Evolutionary conservation across 352 stramenopile species (phyloP).

Genomic region (Thraustochytrium sp.): DNA sequence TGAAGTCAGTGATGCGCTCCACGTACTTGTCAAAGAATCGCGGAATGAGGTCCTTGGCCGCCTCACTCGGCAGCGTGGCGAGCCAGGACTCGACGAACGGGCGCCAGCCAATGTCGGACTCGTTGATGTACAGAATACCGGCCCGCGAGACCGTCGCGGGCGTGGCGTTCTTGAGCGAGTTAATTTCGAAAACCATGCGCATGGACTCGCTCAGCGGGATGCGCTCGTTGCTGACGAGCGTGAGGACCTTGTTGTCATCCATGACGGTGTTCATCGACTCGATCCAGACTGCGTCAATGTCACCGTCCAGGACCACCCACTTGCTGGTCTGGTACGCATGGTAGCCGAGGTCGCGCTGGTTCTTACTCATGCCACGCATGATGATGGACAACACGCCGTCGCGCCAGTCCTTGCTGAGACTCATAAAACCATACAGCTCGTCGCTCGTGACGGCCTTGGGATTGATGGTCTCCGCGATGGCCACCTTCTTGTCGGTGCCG

Average conservation of each 20-base stretch:
- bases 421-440: constrained; percentile 90
- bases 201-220: constrained; percentile 85
- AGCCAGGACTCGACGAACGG: constrained; percentile 90
- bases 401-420: constrained; percentile 88
- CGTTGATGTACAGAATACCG: constrained; percentile 93
- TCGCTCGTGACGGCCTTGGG: constrained; percentile 85
- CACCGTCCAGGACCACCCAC: constrained; percentile 90
- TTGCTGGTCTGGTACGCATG: constrained; percentile 80
- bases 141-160: constrained; percentile 87
- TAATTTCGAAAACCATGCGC: constrained; percentile 88
- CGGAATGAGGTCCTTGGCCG: constrained; percentile 34
- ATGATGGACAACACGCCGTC: constrained; percentile 87
- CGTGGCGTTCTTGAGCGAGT: constrained; percentile 87
- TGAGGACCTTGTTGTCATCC: constrained; percentile 93
- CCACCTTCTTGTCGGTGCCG: constrained; percentile 76
- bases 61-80: constrained; percentile 56
- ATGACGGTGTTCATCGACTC: constrained; percentile 97
- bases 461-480: constrained; percentile 82
- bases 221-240: constrained; percentile 88
- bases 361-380: constrained; percentile 86
- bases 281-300: constrained; percentile 92
- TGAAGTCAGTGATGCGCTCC: constrained; percentile 69
- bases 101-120: constrained; percentile 87
- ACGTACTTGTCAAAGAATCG: constrained; percentile 87
- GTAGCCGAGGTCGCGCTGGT: constrained; percentile 61